phyloP scores from a whole-genome alignment of 164 flowering plant species.

The Dillenia turbinata region DNA sequence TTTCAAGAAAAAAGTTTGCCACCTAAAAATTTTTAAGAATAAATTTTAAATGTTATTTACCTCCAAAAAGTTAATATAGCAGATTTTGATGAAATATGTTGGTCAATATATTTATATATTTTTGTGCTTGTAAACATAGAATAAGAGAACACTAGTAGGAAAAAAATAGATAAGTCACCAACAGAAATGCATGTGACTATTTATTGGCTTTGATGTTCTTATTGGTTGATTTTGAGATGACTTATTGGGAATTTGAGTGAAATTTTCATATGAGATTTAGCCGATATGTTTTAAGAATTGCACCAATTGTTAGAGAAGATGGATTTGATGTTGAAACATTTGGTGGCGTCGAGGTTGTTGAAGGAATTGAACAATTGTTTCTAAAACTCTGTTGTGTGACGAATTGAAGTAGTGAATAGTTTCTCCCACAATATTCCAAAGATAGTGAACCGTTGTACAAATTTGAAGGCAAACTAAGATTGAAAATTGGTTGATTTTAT shows the following conservation, averaged over 20 bases:
- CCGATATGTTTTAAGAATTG: constrained; percentile 42
- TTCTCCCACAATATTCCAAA: constrained; percentile 38
- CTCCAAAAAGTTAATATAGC: neutral
- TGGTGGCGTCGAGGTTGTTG: constrained; percentile 49
- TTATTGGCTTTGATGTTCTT: constrained; percentile 41
- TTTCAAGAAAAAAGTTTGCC: too few relatives aligned
- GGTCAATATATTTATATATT: constrained; percentile 15
- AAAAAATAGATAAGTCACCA: constrained; percentile 58
- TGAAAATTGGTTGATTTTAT: constrained; percentile 21
- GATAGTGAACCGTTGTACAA: constrained; percentile 63
- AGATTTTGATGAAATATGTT: constrained; percentile 8
- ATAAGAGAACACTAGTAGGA: constrained; percentile 32
- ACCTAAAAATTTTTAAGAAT: too few relatives aligned
- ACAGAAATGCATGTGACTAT: constrained; percentile 49
- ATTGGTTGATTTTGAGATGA: constrained; percentile 3
- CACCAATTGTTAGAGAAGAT: constrained; percentile 71
- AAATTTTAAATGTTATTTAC: too few relatives aligned
- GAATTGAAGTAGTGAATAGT: constrained; percentile 52
- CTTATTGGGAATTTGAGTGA: constrained; percentile 8
- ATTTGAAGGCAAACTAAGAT: constrained; percentile 25
- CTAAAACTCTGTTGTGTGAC: constrained; percentile 60
- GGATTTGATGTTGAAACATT: constrained; percentile 29
- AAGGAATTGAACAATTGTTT: constrained; percentile 53
- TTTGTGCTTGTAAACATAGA: constrained; percentile 44
- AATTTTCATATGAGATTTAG: constrained; percentile 16